Percentiles rank a stretch among this genome's conserved stretches.
phyloP scores from a whole-genome alignment of 2,329 filamentous ascomycete genomes.

The Aspergillus sergii region DNA sequence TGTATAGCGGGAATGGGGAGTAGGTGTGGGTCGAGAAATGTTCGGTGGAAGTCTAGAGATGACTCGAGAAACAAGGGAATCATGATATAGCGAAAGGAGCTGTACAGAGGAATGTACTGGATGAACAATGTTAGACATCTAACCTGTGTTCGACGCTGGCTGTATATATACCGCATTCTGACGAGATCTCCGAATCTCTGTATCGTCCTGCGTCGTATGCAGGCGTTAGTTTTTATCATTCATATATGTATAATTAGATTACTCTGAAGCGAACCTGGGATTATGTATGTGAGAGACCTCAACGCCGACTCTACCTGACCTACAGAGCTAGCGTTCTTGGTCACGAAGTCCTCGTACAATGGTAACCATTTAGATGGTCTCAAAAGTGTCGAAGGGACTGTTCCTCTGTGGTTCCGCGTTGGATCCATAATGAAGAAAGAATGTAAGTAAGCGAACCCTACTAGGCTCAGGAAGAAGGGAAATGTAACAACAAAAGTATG shows the following conservation, averaged over 20 bases:
- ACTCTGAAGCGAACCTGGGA: conserved; percentile 62
- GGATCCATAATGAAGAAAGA: conserved; percentile 35
- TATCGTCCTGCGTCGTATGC: conserved; percentile 38
- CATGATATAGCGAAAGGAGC: conserved; percentile 89
- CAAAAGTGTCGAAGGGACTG: conserved; percentile 33
- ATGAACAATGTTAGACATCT: conserved; percentile 12
- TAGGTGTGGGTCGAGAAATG: conserved; percentile 53
- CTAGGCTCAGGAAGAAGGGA: neutral
- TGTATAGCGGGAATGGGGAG: conserved; percentile 65
- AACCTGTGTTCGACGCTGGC: neutral
- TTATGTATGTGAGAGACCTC: conserved; percentile 91
- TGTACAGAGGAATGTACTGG: conserved; percentile 82
- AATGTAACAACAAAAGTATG: neutral
- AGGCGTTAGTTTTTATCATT: conserved; percentile 9
- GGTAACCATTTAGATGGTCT: conserved; percentile 44
- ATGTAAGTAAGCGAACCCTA: conserved; percentile 3
- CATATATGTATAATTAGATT: neutral
- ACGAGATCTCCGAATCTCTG: conserved; percentile 85
- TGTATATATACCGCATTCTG: conserved; percentile 68
- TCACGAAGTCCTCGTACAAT: conserved; percentile 73
- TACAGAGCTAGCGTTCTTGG: conserved; percentile 90
- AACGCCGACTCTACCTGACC: conserved; percentile 93
- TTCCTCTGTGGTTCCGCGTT: conserved; percentile 28
- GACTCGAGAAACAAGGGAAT: conserved; percentile 74
- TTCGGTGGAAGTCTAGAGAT: conserved; percentile 58